A percentile compares a stretch with the other conserved stretches of the same genome.
These are phyloP conservation scores for Cutaneotrichosporon daszewskae DNA, from an alignment of 1,284 basidiomycete genomes.

Conservation along the genomic window DNA sequence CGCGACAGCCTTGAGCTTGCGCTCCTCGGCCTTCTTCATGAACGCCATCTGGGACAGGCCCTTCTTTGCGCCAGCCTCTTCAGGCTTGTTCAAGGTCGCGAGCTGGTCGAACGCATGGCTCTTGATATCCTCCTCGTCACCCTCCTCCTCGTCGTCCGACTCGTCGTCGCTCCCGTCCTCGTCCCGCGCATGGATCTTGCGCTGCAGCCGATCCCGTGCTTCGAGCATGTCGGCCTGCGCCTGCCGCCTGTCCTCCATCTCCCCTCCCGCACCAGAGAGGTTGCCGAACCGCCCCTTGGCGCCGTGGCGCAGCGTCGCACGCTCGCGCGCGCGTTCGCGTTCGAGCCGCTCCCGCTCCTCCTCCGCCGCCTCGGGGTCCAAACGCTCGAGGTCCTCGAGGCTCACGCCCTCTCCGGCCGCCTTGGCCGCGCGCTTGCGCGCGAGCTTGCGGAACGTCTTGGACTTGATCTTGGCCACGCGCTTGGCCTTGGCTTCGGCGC, in stretches of 20 bases:
- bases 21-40: conserved; percentile 80
- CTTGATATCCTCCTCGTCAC: conserved; percentile 54
- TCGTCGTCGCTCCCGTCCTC: conserved; percentile 49
- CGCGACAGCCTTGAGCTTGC: conserved; percentile 58
- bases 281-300: conserved; percentile 55
- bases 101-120: conserved; percentile 69
- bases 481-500: conserved; percentile 85
- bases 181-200: conserved; percentile 56
- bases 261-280: conserved; percentile 14
- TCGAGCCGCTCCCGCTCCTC: conserved; percentile 65
- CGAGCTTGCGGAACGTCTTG: conserved; percentile 83
- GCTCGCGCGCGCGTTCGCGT: conserved; percentile 69
- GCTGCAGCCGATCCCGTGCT: conserved; percentile 70
- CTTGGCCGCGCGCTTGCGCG: conserved; percentile 68
- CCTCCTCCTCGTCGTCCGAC: conserved; percentile 53
- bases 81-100: conserved; percentile 48
- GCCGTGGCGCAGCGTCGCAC: conserved; percentile 76
- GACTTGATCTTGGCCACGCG: conserved; percentile 93
- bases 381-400: conserved; percentile 51
- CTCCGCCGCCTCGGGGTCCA: conserved; percentile 55
- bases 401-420: conserved; percentile 45
- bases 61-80: conserved; percentile 41
- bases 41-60: conserved; percentile 86
- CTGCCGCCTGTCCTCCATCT: conserved; percentile 28
- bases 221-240: conserved; percentile 54